These are phyloP conservation scores for Phyllosticta paracitricarpa DNA, from an alignment of 2,329 filamentous ascomycete species.

Conservation along the genomic window DNA sequence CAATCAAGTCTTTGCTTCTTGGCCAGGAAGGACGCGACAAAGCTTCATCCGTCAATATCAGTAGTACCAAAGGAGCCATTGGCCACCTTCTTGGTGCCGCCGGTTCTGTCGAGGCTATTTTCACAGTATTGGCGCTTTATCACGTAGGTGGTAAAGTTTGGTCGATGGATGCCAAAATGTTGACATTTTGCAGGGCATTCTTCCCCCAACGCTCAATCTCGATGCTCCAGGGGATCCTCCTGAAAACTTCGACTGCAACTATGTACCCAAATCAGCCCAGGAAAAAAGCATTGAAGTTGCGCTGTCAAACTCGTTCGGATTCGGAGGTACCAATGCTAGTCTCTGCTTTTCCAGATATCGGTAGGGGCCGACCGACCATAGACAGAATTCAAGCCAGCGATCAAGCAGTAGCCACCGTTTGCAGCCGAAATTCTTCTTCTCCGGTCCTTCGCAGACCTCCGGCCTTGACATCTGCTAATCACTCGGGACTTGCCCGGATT, in stretches of 20 bases:
- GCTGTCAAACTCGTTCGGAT: constrained; percentile 92
- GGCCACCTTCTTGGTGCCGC: constrained; percentile 88
- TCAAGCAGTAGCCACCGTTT: background rate
- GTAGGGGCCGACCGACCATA: background rate
- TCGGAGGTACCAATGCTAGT: constrained; percentile 91
- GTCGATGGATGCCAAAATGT: background rate
- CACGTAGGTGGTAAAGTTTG: constrained; percentile 51
- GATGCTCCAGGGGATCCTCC: constrained; percentile 49
- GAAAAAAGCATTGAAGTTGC: constrained; percentile 51
- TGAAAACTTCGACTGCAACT: constrained; percentile 68
- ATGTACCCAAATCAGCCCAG: constrained; percentile 65
- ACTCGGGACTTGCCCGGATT: constrained; percentile 4
- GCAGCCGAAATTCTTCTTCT: background rate
- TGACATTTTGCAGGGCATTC: constrained; percentile 47
- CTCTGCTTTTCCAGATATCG: constrained; percentile 58
- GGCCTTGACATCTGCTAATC: constrained; percentile 3
- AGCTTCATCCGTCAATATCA: constrained; percentile 64
- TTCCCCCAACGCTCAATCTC: constrained; percentile 85
- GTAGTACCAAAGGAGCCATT: constrained; percentile 87
- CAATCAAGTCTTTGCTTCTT: constrained; percentile 68
- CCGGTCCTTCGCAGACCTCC: background rate
- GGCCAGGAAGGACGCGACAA: constrained; percentile 56
- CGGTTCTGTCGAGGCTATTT: constrained; percentile 81
- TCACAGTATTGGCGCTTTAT: constrained; percentile 67
- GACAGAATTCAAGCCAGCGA: background rate